Conservation (phyloP, 2,329 filamentous ascomycete species). For the Bipolaris zeicola region DNA sequence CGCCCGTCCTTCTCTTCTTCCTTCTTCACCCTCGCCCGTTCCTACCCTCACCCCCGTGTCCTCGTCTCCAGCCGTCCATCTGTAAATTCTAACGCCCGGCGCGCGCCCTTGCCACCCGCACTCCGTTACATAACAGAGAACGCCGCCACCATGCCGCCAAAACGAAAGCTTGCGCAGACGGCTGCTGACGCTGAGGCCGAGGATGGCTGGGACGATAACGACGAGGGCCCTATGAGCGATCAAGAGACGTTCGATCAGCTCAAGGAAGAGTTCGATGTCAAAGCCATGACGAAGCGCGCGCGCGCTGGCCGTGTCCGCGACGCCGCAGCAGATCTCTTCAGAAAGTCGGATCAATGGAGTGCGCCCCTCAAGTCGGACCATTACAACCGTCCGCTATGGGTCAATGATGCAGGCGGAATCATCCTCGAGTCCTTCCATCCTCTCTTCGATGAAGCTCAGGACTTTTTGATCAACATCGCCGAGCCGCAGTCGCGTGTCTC, state of each 20-base stretch:
- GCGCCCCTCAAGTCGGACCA: constrained; percentile 86
- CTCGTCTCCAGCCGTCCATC: neutral
- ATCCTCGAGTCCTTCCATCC: constrained; percentile 95
- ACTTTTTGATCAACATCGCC: constrained; percentile 94
- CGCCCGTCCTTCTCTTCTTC: neutral
- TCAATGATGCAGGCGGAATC: constrained; percentile 84
- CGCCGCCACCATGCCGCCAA: constrained; percentile 48
- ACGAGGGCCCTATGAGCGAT: constrained; percentile 54
- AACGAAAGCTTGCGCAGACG: constrained; percentile 51
- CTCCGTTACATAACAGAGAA: constrained; percentile 37
- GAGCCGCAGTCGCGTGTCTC: constrained; percentile 89
- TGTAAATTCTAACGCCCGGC: no score
- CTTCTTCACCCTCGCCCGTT: neutral
- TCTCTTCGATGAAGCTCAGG: constrained; percentile 82
- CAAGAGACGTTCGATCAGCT: constrained; percentile 56
- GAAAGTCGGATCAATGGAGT: constrained; percentile 78
- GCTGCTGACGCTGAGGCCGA: constrained; percentile 47
- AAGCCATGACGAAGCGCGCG: constrained; percentile 40
- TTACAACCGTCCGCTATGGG: constrained; percentile 88
- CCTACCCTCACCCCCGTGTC: neutral
- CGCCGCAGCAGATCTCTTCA: constrained; percentile 61
- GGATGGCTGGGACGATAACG: constrained; percentile 62
- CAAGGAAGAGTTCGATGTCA: constrained; percentile 48
- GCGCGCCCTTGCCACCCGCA: neutral
- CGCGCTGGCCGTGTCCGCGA: constrained; percentile 47